phyloP scores from a whole-genome alignment of 2,329 filamentous ascomycete genomes.

The Onygenales sp. region DNA sequence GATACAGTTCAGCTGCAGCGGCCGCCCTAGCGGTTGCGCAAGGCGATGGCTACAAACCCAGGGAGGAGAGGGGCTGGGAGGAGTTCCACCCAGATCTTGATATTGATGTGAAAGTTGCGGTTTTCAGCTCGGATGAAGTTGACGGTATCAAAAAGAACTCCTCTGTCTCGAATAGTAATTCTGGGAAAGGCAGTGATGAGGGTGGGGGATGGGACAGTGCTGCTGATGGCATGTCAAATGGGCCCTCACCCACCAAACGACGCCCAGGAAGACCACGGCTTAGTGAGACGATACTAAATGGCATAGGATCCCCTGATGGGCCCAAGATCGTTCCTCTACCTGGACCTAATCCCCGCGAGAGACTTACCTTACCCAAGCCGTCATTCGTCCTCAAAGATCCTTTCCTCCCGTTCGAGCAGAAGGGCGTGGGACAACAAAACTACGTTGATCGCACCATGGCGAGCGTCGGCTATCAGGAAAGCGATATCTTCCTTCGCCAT shows the following conservation, averaged over 20 bases:
- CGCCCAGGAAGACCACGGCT: conserved; percentile 56
- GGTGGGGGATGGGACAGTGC: conserved; percentile 25
- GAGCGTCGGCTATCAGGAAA: conserved; percentile 91
- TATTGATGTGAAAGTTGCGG: conserved; percentile 67
- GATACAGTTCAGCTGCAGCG: conserved; percentile 73
- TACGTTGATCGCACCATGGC: conserved; percentile 97
- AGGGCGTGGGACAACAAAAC: conserved; percentile 72
- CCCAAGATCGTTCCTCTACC: conserved; percentile 41
- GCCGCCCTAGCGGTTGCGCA: conserved; percentile 83
- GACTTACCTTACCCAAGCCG: conserved; percentile 40
- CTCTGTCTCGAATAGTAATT: conserved; percentile 17
- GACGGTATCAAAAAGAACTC: conserved; percentile 55
- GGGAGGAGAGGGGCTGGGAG: conserved; percentile 94
- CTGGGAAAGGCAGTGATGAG: conserved; percentile 9
- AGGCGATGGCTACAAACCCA: conserved; percentile 91
- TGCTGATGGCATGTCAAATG: conserved; percentile 33
- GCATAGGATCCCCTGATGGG: conserved; percentile 50
- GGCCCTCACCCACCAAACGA: conserved; percentile 34
- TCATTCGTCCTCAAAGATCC: conserved; percentile 39
- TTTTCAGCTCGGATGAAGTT: conserved; percentile 75
- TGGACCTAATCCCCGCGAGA: conserved; percentile 40
- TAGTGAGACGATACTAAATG: conserved; percentile 50
- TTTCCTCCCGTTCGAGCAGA: conserved; percentile 56
- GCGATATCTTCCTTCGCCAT: conserved; percentile 73
- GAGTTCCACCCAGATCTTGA: conserved; percentile 95